Evolutionary conservation across 2,329 filamentous ascomycete species (phyloP).

Genomic region (Ambrosiella cleistominuta): DNA sequence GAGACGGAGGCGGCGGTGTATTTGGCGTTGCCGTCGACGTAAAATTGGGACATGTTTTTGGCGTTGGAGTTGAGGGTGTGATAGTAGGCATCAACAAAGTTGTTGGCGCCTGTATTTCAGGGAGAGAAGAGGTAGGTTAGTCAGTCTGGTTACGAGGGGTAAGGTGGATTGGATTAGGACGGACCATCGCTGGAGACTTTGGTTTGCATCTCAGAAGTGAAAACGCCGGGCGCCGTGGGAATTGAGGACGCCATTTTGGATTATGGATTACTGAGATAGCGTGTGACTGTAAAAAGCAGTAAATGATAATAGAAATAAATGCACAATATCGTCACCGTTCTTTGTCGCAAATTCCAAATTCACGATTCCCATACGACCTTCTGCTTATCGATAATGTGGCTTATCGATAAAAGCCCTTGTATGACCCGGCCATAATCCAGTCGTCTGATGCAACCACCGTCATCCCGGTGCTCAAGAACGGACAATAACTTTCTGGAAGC

Average conservation of each 20-base stretch:
- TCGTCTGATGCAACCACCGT: not conserved
- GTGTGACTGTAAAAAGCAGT: not conserved
- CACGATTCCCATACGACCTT: not conserved
- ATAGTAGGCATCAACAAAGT: slow-evolving; percentile 39
- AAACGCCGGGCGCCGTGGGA: slow-evolving; percentile 7
- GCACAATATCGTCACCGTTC: not conserved
- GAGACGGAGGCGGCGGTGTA: slow-evolving; percentile 21
- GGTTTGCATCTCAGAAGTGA: slow-evolving; percentile 13
- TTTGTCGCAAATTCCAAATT: not conserved
- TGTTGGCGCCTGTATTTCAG: slow-evolving; percentile 11
- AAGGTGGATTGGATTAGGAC: not conserved
- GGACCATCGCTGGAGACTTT: slow-evolving; percentile 13
- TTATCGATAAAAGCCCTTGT: not conserved
- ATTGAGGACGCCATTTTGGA: slow-evolving; percentile 3
- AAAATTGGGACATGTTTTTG: slow-evolving; percentile 45
- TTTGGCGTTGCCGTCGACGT: slow-evolving; percentile 29
- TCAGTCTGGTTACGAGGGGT: not conserved
- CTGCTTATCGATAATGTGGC: not conserved
- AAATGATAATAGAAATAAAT: too few species aligned
- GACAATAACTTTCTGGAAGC: not conserved
- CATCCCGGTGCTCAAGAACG: not conserved
- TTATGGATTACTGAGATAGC: not conserved
- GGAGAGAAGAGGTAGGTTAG: not conserved
- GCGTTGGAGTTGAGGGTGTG: slow-evolving; percentile 48
- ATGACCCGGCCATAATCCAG: not conserved